A percentile compares a stretch with the other conserved stretches of the same genome.
Conservation (phyloP, 2,329 filamentous ascomycete genomes). For the Fusarium irregulare region DNA sequence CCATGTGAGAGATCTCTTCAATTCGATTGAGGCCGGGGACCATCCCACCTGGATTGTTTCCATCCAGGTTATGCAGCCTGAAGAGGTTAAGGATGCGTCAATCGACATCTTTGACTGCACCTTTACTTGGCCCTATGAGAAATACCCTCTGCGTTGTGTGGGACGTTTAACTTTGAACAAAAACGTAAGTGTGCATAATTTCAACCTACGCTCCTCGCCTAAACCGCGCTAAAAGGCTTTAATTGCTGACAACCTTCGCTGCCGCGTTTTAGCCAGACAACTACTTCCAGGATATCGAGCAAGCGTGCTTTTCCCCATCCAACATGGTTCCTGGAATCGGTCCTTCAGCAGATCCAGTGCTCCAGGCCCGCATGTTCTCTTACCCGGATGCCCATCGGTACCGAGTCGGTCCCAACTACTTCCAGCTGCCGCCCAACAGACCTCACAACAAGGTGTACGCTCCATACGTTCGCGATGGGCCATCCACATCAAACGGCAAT, state of each 20-base stretch:
- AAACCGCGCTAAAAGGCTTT: no score
- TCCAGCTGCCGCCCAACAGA: slow-evolving; percentile 57
- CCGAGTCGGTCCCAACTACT: slow-evolving; percentile 63
- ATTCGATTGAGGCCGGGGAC: slow-evolving; percentile 69
- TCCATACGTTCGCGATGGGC: slow-evolving; percentile 43
- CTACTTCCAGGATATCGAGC: slow-evolving; percentile 77
- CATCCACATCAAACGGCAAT: slow-evolving; percentile 42
- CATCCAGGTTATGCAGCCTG: slow-evolving; percentile 71
- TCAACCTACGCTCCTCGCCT: no score
- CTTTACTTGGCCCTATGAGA: slow-evolving; percentile 73
- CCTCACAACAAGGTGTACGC: slow-evolving; percentile 39
- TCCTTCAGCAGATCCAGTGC: slow-evolving; percentile 70
- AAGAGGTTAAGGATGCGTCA: slow-evolving; percentile 69
- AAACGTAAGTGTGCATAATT: slow-evolving; percentile 54
- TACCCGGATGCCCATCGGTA: slow-evolving; percentile 73
- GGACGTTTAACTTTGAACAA: slow-evolving; percentile 73
- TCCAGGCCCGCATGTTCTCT: slow-evolving; percentile 70
- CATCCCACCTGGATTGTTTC: slow-evolving; percentile 72
- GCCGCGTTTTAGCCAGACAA: slow-evolving; percentile 56
- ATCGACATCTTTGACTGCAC: slow-evolving; percentile 77
- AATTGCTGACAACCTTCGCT: no score
- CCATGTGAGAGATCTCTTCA: slow-evolving; percentile 51
- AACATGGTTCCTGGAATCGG: slow-evolving; percentile 74
- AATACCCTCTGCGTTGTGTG: slow-evolving; percentile 70
- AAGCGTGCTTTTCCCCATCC: slow-evolving; percentile 73